Evolutionary conservation across 257 asterid species (phyloP).

Genomic region (Paulownia fortunei): DNA sequence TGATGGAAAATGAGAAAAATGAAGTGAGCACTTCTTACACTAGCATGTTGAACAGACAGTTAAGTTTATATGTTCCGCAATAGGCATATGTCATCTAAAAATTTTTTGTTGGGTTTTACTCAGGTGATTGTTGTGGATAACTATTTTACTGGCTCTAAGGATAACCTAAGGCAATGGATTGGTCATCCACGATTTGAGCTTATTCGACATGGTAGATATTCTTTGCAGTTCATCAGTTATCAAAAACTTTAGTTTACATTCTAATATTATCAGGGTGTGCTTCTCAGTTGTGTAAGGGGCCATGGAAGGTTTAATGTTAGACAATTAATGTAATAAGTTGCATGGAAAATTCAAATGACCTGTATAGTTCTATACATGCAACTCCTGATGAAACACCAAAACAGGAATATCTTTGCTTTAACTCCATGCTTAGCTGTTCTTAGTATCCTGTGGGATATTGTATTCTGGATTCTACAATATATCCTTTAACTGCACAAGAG

Average conservation of each 20-base stretch:
- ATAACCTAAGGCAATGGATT: slow-evolving; percentile 89
- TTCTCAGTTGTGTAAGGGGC: background rate
- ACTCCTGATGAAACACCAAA: too few species aligned
- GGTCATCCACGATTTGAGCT: slow-evolving; percentile 99
- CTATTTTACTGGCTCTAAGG: slow-evolving; percentile 97
- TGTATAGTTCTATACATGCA: too few species aligned
- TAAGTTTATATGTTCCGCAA: background rate
- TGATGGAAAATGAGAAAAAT: slow-evolving; percentile 94
- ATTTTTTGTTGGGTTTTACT: slow-evolving; percentile 4
- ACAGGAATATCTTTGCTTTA: too few species aligned
- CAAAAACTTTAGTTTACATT: background rate
- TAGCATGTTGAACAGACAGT: background rate
- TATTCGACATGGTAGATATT: slow-evolving; percentile 82
- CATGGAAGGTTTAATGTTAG: background rate
- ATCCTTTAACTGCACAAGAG: background rate
- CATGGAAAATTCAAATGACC: background rate
- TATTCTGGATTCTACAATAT: too few species aligned
- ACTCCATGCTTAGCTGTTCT: background rate
- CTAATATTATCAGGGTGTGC: background rate
- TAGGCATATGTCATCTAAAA: background rate
- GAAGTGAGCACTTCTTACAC: slow-evolving; percentile 58
- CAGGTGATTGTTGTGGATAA: slow-evolving; percentile 95
- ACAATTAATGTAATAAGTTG: background rate
- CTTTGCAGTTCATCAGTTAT: slow-evolving; percentile 14
- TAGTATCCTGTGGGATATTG: too few species aligned